Base-by-base conservation (phyloP, 108 stramenopile species). In the Stephanodiscus triporus region DNA sequence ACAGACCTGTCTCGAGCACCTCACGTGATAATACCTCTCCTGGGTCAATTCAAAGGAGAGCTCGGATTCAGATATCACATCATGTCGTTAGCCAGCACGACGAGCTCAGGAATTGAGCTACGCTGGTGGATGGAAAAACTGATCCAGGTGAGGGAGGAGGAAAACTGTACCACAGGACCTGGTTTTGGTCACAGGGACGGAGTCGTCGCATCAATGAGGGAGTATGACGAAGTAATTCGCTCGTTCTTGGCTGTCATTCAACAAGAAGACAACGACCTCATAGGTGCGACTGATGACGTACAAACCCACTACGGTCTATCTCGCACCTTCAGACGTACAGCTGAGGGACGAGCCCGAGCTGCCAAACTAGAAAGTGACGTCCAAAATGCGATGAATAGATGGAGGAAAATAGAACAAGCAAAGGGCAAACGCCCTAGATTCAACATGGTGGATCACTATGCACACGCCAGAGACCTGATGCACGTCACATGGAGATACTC, bases 41-140 rank as follows among this genome's bases (percentile, higher is more conserved):
- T 66, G 1, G 78, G 78, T 7, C 27, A 66, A 29, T 72, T 78
- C 71, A 78, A 78, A 37, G 63, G 63, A 9, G 58, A 71, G 29
- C 1, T 13, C 51, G 78, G 16, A 19, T 30, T 22, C 9, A 49
- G 9, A 11, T 62, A 9, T 50, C 61, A n/a, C 50, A 17, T 60
- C 9, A 49, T 72, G 13, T 27, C 29, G 0, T 5, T 72, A 9
- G 70, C 48, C 10, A 72, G 49, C 40, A 27, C 36, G 34, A 62
- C 70, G 2, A 34, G 10, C 2, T 72, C 70, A 17, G 70, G 70
- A 4, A 47, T 72, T 9, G 40, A 62, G 14, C 34, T 60, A 3
- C 4, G 70, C n/a, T 62, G 47, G 60, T 72, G 70, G 70, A 16
- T 72, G 2, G 70, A 72, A 38, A 48, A 51, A 14, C 22, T 72